These are phyloP conservation scores for Suillus discolor DNA, from an alignment of 768 basidiomycete species.

Conservation along the genomic window DNA sequence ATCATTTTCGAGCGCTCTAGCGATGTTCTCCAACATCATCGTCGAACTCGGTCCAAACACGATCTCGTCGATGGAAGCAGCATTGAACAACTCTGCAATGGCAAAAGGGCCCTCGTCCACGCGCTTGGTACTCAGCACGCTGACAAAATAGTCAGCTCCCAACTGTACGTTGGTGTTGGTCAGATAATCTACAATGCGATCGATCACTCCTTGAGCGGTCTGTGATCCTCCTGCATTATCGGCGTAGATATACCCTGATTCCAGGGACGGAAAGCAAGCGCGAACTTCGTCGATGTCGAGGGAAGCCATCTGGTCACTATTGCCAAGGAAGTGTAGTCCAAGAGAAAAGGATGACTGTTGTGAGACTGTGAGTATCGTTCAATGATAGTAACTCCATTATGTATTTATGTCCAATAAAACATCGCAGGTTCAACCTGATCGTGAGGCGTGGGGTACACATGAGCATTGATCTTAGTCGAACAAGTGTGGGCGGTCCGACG, in stretches of 20 bases:
- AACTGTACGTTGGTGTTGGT: conserved; percentile 74
- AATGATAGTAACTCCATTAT: background rate
- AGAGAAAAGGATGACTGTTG: background rate
- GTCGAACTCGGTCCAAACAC: conserved; percentile 70
- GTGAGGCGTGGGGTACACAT: background rate
- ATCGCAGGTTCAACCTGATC: background rate
- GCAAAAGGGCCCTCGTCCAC: conserved; percentile 50
- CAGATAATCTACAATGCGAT: conserved; percentile 68
- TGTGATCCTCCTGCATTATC: conserved; percentile 83
- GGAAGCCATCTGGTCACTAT: conserved; percentile 17
- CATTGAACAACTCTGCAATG: conserved; percentile 65
- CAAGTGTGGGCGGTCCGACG: no score
- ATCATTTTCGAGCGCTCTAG: conserved; percentile 57
- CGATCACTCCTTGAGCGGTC: conserved; percentile 54
- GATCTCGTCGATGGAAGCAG: conserved; percentile 61
- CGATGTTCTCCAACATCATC: conserved; percentile 68
- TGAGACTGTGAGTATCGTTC: background rate
- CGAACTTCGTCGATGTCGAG: conserved; percentile 56
- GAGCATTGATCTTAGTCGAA: no score
- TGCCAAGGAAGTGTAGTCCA: background rate
- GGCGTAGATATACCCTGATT: conserved; percentile 62
- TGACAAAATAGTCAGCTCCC: conserved; percentile 68
- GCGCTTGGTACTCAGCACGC: conserved; percentile 53
- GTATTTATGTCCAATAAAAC: background rate
- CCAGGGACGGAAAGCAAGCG: conserved; percentile 63